These are phyloP conservation scores for Linum trigynum DNA, from an alignment of 345 rosid genomes.

Conservation along the genomic window DNA sequence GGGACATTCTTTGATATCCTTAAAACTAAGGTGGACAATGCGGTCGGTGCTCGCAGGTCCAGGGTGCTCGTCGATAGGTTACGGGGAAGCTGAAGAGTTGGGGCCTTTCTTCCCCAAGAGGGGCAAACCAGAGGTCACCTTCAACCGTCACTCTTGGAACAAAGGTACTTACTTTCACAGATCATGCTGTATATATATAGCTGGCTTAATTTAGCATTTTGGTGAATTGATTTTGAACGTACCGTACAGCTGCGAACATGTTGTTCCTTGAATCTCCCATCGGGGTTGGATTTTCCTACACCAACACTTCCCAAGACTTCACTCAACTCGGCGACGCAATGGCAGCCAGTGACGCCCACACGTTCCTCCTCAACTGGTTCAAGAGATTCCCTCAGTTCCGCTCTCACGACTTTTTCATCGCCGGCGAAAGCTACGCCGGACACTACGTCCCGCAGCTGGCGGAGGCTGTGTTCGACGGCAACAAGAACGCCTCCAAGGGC, in stretches of 20 bases:
- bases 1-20: too few species aligned
- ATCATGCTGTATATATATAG: neutral
- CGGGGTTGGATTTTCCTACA: slow-evolving; percentile 59
- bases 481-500: slow-evolving; percentile 32
- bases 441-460: slow-evolving; percentile 86
- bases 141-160: slow-evolving; percentile 66
- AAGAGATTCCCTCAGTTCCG: slow-evolving; percentile 56
- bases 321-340: slow-evolving; percentile 41
- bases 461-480: slow-evolving; percentile 42
- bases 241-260: slow-evolving; percentile 45
- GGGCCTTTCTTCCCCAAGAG: slow-evolving; percentile 75
- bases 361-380: slow-evolving; percentile 59
- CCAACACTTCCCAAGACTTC: slow-evolving; percentile 40
- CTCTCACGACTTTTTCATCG: slow-evolving; percentile 46
- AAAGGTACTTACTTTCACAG: slow-evolving; percentile 27
- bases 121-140: slow-evolving; percentile 32
- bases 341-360: slow-evolving; percentile 49
- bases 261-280: slow-evolving; percentile 60
- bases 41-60: slow-evolving; percentile 38
- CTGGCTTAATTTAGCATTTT: too few species aligned
- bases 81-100: slow-evolving; percentile 65
- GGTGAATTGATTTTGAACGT: neutral
- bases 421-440: slow-evolving; percentile 77
- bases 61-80: slow-evolving; percentile 73
- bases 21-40: neutral